Evolutionary conservation across 805 yeast genomes (phyloP).

Genomic region (Candida dendrica): DNA sequence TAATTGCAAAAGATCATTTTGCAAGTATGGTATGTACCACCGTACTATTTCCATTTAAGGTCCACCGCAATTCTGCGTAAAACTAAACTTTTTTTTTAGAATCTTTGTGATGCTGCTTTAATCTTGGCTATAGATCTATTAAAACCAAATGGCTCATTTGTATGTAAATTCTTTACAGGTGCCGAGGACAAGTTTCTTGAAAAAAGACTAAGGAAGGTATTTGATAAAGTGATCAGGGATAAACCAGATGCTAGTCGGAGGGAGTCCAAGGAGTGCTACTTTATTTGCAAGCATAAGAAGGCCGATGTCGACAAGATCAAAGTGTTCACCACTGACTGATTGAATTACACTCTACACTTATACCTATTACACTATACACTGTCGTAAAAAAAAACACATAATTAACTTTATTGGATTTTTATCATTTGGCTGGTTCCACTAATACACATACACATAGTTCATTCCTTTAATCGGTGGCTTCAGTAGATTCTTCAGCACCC

Average conservation of each 20-base stretch:
- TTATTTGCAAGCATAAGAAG: conserved; percentile 55
- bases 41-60: too few species aligned
- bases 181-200: conserved; percentile 66
- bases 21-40: conserved; percentile 75
- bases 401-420: conserved; percentile 1
- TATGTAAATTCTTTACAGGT: conserved; percentile 84
- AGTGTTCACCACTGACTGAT: conserved; percentile 40
- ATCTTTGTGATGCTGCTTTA: conserved; percentile 86
- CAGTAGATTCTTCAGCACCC: conserved; percentile 5
- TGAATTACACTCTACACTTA: too few species aligned
- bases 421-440: neutral
- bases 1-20: conserved; percentile 72
- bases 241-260: conserved; percentile 79
- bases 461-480: conserved; percentile 4
- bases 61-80: too few species aligned
- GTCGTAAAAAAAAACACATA: neutral
- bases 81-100: conserved; percentile 29
- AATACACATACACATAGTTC: neutral
- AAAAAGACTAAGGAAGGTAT: conserved; percentile 46
- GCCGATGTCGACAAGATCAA: conserved; percentile 32
- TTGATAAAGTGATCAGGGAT: conserved; percentile 54
- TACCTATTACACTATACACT: too few species aligned
- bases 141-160: conserved; percentile 61
- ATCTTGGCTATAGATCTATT: conserved; percentile 67
- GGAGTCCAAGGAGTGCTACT: conserved; percentile 78